Evolutionary conservation across 495 filamentous ascomycete genomes (phyloP).

Genomic region (Entonaema liquescens): DNA sequence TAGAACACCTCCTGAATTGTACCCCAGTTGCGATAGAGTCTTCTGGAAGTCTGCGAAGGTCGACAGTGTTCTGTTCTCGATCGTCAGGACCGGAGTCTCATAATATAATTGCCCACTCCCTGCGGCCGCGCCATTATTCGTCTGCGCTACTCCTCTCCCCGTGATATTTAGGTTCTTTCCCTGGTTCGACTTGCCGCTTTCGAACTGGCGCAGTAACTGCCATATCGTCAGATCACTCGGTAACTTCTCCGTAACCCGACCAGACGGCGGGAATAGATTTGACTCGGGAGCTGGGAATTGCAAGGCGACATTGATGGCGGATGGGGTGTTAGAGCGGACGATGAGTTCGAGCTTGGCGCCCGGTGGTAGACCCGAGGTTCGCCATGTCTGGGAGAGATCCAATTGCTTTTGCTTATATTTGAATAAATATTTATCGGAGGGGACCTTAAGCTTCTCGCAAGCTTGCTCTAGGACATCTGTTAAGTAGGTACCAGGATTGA

Average conservation of each 20-base stretch:
- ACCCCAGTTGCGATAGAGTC: conserved; percentile 84
- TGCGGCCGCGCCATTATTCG: conserved; percentile 59
- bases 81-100: conserved; percentile 82
- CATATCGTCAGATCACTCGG: conserved; percentile 85
- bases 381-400: conserved; percentile 82
- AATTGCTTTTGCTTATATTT: conserved; percentile 90
- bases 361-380: conserved; percentile 83
- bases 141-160: conserved; percentile 72
- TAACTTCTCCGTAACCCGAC: conserved; percentile 81
- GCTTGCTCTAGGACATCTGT: conserved; percentile 87
- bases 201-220: conserved; percentile 87
- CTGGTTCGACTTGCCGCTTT: conserved; percentile 67
- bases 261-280: conserved; percentile 58
- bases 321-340: conserved; percentile 80
- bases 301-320: conserved; percentile 83
- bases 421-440: conserved; percentile 76
- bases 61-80: conserved; percentile 79
- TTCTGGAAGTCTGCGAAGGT: conserved; percentile 85
- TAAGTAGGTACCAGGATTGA: conserved; percentile 78
- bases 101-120: conserved; percentile 80
- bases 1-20: conserved; percentile 82
- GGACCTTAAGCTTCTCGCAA: conserved; percentile 77
- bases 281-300: conserved; percentile 77
- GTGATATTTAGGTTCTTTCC: conserved; percentile 77
- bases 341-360: conserved; percentile 94